Base-by-base conservation (phyloP, 441 rosid species). In the Adansonia rubrostipa region DNA sequence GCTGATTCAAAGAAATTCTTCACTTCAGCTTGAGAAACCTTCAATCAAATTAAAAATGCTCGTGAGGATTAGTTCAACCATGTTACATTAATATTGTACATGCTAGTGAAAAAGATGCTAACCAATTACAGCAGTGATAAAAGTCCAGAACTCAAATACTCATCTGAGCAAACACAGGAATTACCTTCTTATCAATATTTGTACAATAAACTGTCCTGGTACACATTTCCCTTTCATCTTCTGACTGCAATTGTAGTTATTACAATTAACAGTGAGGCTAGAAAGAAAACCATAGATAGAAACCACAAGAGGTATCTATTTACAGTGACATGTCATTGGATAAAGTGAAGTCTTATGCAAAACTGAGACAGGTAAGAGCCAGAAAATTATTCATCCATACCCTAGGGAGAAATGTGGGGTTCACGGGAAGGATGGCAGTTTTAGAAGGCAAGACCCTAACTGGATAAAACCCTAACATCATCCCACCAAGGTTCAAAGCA, bases 211-310 rank as follows among this genome's bases (percentile, higher is more conserved):
- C 85, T 6, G 94, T 91, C 85, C 94, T 88, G 56, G 87, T 44
- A 79, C 94, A 91, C 92, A 89, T 91, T 84, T 91, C 92, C 83
- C 92, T 88, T 82, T 91, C 94, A 86, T 91, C 90, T 67, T 91
- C 92, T 65, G 92, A 88, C 94, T 91, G 92, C 79, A 87, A 54
- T 72, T 73, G 65, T 61, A 69, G 44, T 62, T 45, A 64, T 24
- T 69, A 69, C 33, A 53, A 63, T 65, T 14, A 65, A 51, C 33
- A 53, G 42, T 13, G 7, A 40, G 65, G 17, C 72, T 19, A 63
- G 63, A 65, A 65, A 51, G 61, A 42, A 65, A 53, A 33, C 9
- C 10, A 40, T 73, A 17, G 11, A 56, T 19, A 13, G 48, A 73
- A 73, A 56, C 51, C 42, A 28, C 75, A 17, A 72, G 15, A 54